A percentile compares a stretch with the other conserved stretches of the same genome.
phyloP scores from a whole-genome alignment of 2,329 filamentous ascomycete genomes.

The Aspergillus novofumigatus region DNA sequence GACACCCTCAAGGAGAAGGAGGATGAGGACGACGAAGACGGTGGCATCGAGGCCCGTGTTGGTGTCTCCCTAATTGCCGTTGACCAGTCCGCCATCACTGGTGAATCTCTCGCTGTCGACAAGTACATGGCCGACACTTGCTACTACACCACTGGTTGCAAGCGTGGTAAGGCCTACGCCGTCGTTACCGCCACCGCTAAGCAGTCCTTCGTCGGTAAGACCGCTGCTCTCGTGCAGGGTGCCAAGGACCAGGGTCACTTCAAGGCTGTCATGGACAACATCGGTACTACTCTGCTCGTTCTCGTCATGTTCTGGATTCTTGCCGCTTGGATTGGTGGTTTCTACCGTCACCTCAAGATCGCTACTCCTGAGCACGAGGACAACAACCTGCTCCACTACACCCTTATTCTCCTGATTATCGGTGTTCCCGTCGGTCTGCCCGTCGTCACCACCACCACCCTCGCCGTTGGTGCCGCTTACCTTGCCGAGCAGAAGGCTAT shows the following conservation, averaged over 20 bases:
- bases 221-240: conserved; percentile 68
- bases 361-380: conserved; percentile 49
- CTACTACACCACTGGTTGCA: conserved; percentile 79
- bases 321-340: conserved; percentile 71
- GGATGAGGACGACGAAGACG: conserved; percentile 55
- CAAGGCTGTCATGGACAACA: conserved; percentile 81
- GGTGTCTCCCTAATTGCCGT: conserved; percentile 64
- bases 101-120: conserved; percentile 65
- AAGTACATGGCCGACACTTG: conserved; percentile 66
- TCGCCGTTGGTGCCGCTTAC: conserved; percentile 73
- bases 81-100: conserved; percentile 77
- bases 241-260: conserved; percentile 73
- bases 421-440: conserved; percentile 77
- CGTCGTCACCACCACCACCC: conserved; percentile 72
- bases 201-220: conserved; percentile 73
- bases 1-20: conserved; percentile 58
- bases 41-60: conserved; percentile 52
- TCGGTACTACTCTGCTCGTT: conserved; percentile 68
- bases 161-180: conserved; percentile 72
- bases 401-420: conserved; percentile 68
- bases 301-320: conserved; percentile 76
- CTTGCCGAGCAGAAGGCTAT: conserved; percentile 74
- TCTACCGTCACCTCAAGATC: conserved; percentile 67
- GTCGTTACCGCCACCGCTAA: conserved; percentile 64
- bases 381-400: conserved; percentile 64